Conservation (phyloP, 164 flowering plant species). For the Dillenia suffruticosa region DNA sequence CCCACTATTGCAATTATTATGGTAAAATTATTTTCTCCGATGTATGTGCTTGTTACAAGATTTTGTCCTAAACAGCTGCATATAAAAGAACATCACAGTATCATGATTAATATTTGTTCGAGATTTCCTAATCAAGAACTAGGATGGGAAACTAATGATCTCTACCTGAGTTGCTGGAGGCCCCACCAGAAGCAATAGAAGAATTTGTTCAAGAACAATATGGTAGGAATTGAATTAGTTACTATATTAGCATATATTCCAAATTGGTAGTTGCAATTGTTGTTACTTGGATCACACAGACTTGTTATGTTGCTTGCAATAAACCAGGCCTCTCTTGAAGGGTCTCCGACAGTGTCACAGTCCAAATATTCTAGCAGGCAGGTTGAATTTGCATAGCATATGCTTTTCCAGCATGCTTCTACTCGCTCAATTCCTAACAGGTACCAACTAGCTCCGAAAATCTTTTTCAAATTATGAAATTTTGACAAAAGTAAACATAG, state of each 20-base stretch:
- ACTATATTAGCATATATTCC: conserved; percentile 62
- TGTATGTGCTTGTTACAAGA: conserved; percentile 70
- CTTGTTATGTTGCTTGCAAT: conserved; percentile 37
- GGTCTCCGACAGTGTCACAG: conserved; percentile 24
- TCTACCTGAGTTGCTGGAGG: conserved; percentile 1
- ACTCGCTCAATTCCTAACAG: conserved; percentile 56
- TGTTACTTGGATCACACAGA: conserved; percentile 29
- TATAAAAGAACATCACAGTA: too few species aligned
- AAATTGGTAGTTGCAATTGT: conserved; percentile 30
- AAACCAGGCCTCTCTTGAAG: conserved; percentile 41
- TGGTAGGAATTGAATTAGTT: conserved; percentile 32
- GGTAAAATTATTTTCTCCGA: conserved; percentile 79
- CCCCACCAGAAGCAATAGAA: conserved; percentile 37
- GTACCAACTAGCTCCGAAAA: conserved; percentile 71
- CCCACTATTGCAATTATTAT: conserved; percentile 76
- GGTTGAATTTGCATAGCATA: conserved; percentile 27
- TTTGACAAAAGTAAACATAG: too few species aligned
- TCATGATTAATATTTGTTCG: too few species aligned
- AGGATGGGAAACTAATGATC: too few species aligned
- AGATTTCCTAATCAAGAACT: too few species aligned
- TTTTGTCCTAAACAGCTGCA: conserved; percentile 87
- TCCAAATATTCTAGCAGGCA: conserved; percentile 42
- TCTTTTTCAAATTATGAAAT: conserved; percentile 16
- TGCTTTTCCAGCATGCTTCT: conserved; percentile 61
- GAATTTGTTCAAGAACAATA: conserved; percentile 54